Evolutionary conservation across 2,329 filamentous ascomycete genomes (phyloP).

Genomic region (Domatiomyces globalis): DNA sequence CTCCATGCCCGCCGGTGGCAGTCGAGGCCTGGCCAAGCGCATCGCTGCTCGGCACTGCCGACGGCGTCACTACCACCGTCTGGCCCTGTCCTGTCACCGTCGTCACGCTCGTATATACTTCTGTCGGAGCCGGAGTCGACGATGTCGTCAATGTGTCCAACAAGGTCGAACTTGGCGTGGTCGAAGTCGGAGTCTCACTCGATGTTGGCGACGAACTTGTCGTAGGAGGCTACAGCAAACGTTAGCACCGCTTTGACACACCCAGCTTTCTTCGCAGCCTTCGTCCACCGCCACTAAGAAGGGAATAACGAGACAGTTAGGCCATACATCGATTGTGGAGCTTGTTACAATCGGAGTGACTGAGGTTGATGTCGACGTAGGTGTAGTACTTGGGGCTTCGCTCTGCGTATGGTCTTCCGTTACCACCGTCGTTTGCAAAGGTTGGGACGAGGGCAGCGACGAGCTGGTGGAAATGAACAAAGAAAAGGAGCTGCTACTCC

Average conservation of each 20-base stretch:
- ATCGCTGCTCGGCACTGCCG: slow-evolving; percentile 11
- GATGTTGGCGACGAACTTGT: not conserved
- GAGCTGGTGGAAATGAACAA: slow-evolving; percentile 4
- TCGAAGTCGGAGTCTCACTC: slow-evolving; percentile 1
- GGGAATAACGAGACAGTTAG: not conserved
- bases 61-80: slow-evolving; percentile 18
- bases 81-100: slow-evolving; percentile 22
- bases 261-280: not conserved
- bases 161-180: slow-evolving; percentile 13
- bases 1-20: slow-evolving; percentile 13
- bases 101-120: slow-evolving; percentile 17
- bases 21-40: slow-evolving; percentile 13
- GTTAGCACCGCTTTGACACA: not conserved
- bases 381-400: slow-evolving; percentile 9
- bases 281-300: not conserved
- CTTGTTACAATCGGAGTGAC: slow-evolving; percentile 5
- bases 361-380: slow-evolving; percentile 8
- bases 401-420: slow-evolving; percentile 14
- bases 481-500: slow-evolving; percentile 6
- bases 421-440: slow-evolving; percentile 2
- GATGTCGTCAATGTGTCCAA: slow-evolving; percentile 2
- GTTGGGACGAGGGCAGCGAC: slow-evolving; percentile 5
- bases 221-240: not conserved
- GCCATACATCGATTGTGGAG: slow-evolving; percentile 5
- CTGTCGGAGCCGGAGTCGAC: slow-evolving; percentile 5